Conservation (phyloP, 495 filamentous ascomycete genomes). For the Hypoxylon trugodes region DNA sequence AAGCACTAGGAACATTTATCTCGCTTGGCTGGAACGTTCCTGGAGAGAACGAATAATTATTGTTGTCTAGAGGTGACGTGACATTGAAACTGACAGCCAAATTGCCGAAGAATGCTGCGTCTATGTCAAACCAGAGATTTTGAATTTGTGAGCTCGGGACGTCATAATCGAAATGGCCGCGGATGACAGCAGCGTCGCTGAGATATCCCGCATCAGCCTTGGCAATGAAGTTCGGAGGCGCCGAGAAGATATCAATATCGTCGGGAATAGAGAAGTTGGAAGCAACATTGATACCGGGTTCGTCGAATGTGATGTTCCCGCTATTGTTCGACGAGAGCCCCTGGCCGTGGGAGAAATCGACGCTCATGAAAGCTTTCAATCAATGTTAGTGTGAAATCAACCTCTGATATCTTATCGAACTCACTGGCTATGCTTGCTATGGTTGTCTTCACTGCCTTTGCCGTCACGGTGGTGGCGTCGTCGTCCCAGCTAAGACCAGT, state of each 20-base stretch:
- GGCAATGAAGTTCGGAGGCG: constrained; percentile 34
- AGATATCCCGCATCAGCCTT: constrained; percentile 36
- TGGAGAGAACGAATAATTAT: constrained; percentile 25
- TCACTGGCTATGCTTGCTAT: constrained; percentile 40
- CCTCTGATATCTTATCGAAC: constrained; percentile 6
- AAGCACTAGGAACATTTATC: constrained; percentile 37
- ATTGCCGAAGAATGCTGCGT: constrained; percentile 38
- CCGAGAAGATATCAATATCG: constrained; percentile 32
- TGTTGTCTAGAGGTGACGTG: constrained; percentile 29
- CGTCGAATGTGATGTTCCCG: constrained; percentile 35
- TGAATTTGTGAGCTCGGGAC: constrained; percentile 31
- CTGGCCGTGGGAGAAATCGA: constrained; percentile 35
- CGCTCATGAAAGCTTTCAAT: constrained; percentile 21
- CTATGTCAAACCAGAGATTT: constrained; percentile 45
- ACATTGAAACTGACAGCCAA: constrained; percentile 37
- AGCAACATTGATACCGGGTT: constrained; percentile 38
- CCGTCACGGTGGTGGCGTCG: constrained; percentile 19
- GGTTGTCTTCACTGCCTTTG: constrained; percentile 25
- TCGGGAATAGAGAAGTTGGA: constrained; percentile 38
- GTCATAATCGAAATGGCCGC: constrained; percentile 44
- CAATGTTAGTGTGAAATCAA: neutral
- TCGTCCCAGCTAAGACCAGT: constrained; percentile 37
- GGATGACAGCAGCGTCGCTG: constrained; percentile 38
- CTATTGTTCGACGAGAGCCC: constrained; percentile 17
- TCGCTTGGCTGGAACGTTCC: constrained; percentile 38